Conservation (phyloP, 345 rosid species). For the Orychophragmus violaceus region DNA sequence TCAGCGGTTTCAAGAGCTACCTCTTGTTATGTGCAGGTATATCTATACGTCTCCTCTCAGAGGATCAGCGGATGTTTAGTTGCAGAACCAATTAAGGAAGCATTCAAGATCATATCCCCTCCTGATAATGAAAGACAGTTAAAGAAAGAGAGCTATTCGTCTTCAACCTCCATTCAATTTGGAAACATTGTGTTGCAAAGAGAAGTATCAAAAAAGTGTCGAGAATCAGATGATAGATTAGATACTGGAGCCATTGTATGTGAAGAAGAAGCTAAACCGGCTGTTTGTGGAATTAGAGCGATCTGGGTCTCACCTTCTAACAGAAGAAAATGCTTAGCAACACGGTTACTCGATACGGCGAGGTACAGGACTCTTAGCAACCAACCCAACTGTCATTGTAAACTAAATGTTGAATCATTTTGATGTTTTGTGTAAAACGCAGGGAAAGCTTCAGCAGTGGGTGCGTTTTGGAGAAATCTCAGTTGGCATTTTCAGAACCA, state of each 20-base stretch:
- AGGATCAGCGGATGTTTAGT: conserved; percentile 70
- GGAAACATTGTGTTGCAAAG: conserved; percentile 60
- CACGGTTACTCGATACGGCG: conserved; percentile 57
- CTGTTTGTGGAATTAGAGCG: conserved; percentile 78
- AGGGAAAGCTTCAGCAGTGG: conserved; percentile 58
- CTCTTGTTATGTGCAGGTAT: conserved; percentile 51
- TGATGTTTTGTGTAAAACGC: conserved; percentile 11
- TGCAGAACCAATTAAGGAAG: conserved; percentile 76
- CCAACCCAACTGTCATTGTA: neutral
- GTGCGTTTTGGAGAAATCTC: conserved; percentile 38
- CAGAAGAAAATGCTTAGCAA: conserved; percentile 75
- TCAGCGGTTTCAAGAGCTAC: neutral
- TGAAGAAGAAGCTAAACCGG: conserved; percentile 47
- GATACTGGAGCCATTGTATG: conserved; percentile 45
- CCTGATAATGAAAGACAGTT: conserved; percentile 21
- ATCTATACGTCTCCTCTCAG: conserved; percentile 51
- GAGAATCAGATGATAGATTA: conserved; percentile 18
- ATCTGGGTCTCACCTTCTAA: conserved; percentile 83
- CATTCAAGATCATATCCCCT: conserved; percentile 49
- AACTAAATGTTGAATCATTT: neutral
- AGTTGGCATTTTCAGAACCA: conserved; percentile 78
- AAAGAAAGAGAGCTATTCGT: conserved; percentile 30
- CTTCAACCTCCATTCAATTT: conserved; percentile 49
- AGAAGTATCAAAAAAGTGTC: conserved; percentile 40
- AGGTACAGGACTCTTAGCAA: conserved; percentile 38